phyloP scores from a whole-genome alignment of 352 stramenopile genomes.

The Pythium angustatum region DNA sequence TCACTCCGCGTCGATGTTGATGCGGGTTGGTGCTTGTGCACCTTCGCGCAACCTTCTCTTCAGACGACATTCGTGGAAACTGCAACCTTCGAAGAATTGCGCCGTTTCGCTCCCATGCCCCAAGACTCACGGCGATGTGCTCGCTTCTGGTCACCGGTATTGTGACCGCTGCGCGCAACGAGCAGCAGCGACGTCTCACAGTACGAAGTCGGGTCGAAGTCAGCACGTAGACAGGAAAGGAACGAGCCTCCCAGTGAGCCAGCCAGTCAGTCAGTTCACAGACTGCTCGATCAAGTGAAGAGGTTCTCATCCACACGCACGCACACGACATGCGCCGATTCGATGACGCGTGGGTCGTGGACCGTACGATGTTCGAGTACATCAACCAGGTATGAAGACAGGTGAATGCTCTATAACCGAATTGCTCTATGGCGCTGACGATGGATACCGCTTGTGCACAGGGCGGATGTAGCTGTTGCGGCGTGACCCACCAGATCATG shows the following conservation, averaged over 20 bases:
- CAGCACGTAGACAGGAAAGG: no score
- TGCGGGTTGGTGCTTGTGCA: conserved; percentile 1
- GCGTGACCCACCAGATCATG: conserved; percentile 88
- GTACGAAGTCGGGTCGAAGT: no score
- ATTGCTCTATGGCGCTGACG: neutral
- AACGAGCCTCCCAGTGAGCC: neutral
- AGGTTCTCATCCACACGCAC: neutral
- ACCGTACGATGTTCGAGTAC: conserved; percentile 95
- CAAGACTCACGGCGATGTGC: neutral
- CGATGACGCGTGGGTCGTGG: conserved; percentile 88
- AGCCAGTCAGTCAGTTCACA: conserved; percentile 5
- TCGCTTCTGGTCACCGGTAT: neutral
- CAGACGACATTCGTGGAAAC: conserved; percentile 23
- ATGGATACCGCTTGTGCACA: conserved; percentile 30
- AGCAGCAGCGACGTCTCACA: no score
- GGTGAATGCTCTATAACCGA: no score
- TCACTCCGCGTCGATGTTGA: conserved; percentile 7
- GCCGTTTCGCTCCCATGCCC: conserved; percentile 11
- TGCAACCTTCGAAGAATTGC: conserved; percentile 3
- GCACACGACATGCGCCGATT: conserved; percentile 56
- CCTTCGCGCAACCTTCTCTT: conserved; percentile 23
- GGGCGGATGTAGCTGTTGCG: conserved; percentile 91
- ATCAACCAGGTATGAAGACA: conserved; percentile 77
- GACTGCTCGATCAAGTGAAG: conserved; percentile 19
- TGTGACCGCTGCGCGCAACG: neutral